Evolutionary conservation across 2,329 filamentous ascomycete species (phyloP), one percentile per base, ranked within the genome.

Genomic region (Rosellinia necatrix): DNA sequence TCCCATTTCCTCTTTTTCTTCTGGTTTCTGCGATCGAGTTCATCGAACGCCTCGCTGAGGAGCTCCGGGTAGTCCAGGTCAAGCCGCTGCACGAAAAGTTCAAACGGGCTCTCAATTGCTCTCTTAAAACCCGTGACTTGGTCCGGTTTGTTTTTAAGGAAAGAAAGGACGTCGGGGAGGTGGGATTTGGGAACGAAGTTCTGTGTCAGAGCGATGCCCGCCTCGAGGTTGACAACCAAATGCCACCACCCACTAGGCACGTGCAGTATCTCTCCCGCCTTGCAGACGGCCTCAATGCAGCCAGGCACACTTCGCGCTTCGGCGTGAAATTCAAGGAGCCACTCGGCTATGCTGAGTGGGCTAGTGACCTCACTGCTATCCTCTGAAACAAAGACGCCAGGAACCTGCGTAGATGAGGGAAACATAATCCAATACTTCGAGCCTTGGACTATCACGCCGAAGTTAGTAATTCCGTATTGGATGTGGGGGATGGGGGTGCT

Each of bases 351-450:
- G 74, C 91, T 96, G 9, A 97, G 81, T 1, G 93, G 94, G 49
- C 89, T 92, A 0, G 93, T 97, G 47, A 97, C 92, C 74, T 97
- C 93, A 69, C 90, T 92, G 69, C 91, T 89, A 69, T 97, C 94
- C 34, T 86, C 81, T 4, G 90, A 96, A 37, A 97, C 90, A 66
- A 89, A 96, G 32, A 97, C 92, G 3, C 93, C 93, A 0, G 93
- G 93, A 6, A 94, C 92, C 3, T 86, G 80, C 0, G 86, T 83
- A 0, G 85, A 85, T 0, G 90, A 88, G 0, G 91, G 92, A 69
- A 97, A 97, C 91, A 97, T 96, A 72, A 97, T 93, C 93, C 94
- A 97, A 78, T 97, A 97, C 70, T 97, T 97, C 29, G 88, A 85
- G 4, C 93, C 94, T 56, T 88, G 85, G 24, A 97, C 78, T 61